Evolutionary conservation across 441 rosid species (phyloP), one percentile per base, ranked within the genome.

Genomic region (Pelargonium citronellum): DNA sequence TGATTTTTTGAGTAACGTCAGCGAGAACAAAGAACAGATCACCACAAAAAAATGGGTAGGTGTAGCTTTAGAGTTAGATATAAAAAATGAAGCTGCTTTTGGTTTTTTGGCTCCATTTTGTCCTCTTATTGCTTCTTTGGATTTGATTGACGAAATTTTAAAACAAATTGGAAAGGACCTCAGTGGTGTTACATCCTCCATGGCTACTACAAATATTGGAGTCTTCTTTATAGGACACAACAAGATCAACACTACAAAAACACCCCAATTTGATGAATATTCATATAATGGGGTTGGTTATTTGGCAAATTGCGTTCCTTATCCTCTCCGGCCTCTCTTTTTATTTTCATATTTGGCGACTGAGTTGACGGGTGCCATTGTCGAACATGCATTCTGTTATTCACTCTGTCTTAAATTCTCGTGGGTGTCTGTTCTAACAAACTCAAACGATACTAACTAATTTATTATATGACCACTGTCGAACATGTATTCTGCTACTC

Each of bases 111-210:
- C 15, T 51, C 58, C 60, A 5, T 15, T 53, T n/a, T 53, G 60
- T 53, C 60, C 22, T 53, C 60, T 53, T 53, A 5, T 53, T 53
- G 22, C 22, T 16, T 20, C 17, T 53, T 53, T 16, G 60, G 22
- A 53, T 2, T 53, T 53, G 22, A 53, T 53, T 53, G 15, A 51
- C 7, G 7, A 51, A 51, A 13, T 1, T 13, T 3, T 1, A n/a
- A 13, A 51, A 2, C 58, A 51, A 13, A 53, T 53, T 53, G 60
- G 60, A 20, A n/a, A 53, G 19, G 17, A 1, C 60, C 22, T 53
- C 20, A 53, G 20, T 53, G 60, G 60, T 53, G 60, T 53, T 53
- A 19, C 60, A 15, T 53, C 19, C 34, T 27, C 60, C 60, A 53
- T 16, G 60, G 60, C 60, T 53, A 53, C 16, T 53, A 1, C 20